Conservation (phyloP, 1,284 basidiomycete genomes). For the Chalciporus piperatoides region DNA sequence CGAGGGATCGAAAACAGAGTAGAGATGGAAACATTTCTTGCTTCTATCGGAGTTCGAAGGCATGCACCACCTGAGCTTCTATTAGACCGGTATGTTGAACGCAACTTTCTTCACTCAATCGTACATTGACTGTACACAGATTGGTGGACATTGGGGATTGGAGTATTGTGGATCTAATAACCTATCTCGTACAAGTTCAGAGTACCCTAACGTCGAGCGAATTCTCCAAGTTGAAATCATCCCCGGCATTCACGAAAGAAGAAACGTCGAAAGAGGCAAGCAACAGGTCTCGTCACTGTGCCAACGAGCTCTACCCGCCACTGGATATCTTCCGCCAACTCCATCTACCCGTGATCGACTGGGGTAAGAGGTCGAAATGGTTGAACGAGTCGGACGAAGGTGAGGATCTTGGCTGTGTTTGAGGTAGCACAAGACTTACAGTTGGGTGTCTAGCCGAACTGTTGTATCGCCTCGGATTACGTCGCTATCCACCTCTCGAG, state of each 20-base stretch:
- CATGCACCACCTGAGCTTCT: constrained; percentile 87
- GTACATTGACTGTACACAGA: constrained; percentile 35
- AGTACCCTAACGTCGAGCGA: constrained; percentile 65
- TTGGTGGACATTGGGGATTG: constrained; percentile 79
- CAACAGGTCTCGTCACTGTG: constrained; percentile 44
- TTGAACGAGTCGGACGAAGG: constrained; percentile 77
- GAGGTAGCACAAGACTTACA: not conserved
- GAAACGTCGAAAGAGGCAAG: not conserved
- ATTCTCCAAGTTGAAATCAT: constrained; percentile 65
- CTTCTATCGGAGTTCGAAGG: constrained; percentile 74
- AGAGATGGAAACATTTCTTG: constrained; percentile 67
- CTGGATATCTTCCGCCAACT: constrained; percentile 66
- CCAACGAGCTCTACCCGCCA: constrained; percentile 81
- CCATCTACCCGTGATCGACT: constrained; percentile 78
- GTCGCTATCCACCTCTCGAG: constrained; percentile 64
- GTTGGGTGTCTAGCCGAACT: constrained; percentile 37
- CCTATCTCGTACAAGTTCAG: constrained; percentile 80
- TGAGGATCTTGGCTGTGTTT: constrained; percentile 30
- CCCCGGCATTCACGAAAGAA: constrained; percentile 66
- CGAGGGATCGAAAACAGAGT: constrained; percentile 63
- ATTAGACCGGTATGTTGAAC: constrained; percentile 55
- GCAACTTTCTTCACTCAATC: not conserved
- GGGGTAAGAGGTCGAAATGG: constrained; percentile 67
- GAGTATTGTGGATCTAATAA: constrained; percentile 68
- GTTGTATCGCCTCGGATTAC: constrained; percentile 73